Evolutionary conservation across 495 filamentous ascomycete species (phyloP).

Genomic region (Monascus purpureus): DNA sequence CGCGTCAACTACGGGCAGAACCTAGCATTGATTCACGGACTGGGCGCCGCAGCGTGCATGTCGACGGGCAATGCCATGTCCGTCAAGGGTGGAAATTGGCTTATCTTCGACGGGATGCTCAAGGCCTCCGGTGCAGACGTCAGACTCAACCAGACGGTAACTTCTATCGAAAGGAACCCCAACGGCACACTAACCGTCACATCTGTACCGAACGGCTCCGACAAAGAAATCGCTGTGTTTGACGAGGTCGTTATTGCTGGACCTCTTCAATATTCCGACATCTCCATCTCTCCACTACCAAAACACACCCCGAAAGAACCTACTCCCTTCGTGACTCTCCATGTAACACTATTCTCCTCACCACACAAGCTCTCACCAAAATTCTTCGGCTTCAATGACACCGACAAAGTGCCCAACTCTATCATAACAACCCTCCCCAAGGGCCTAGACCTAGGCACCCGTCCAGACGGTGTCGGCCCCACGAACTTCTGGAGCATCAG

Average conservation of each 20-base stretch:
- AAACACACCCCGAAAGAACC: slow-evolving; percentile 41
- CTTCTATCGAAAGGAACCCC: slow-evolving; percentile 35
- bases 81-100: slow-evolving; percentile 85
- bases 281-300: slow-evolving; percentile 39
- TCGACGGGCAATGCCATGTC: slow-evolving; percentile 71
- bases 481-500: slow-evolving; percentile 82
- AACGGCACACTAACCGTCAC: slow-evolving; percentile 38
- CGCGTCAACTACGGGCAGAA: slow-evolving; percentile 95
- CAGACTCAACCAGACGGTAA: slow-evolving; percentile 57
- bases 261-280: slow-evolving; percentile 62
- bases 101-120: slow-evolving; percentile 77
- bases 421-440: slow-evolving; percentile 74
- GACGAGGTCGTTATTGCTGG: slow-evolving; percentile 70
- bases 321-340: slow-evolving; percentile 68
- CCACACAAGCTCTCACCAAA: slow-evolving; percentile 49
- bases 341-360: slow-evolving; percentile 83
- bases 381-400: slow-evolving; percentile 52
- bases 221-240: slow-evolving; percentile 32
- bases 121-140: slow-evolving; percentile 44
- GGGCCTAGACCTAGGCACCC: slow-evolving; percentile 32
- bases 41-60: slow-evolving; percentile 92
- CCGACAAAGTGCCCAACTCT: slow-evolving; percentile 51
- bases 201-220: slow-evolving; percentile 17
- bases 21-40: slow-evolving; percentile 65
- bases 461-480: slow-evolving; percentile 45